Evolutionary conservation across 2,329 filamentous ascomycete species (phyloP), one percentile per base, ranked within the genome.

Genomic region (Rutstroemia sydowiana): DNA sequence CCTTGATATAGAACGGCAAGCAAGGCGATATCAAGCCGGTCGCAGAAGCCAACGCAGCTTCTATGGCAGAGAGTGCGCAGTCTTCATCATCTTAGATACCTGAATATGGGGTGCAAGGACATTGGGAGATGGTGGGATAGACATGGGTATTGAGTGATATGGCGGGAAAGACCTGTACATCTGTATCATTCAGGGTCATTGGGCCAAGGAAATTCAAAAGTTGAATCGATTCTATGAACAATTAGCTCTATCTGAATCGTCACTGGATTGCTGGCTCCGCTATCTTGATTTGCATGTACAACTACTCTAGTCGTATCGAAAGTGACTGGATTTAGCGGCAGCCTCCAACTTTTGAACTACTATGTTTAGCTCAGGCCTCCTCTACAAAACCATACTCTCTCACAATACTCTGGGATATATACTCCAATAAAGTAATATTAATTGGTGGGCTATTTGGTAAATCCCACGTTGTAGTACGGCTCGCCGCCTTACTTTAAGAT

Each of bases 1-100:
- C 34, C 21, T 46, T 54, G 34, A 6, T 55, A 71, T 72, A 97
- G 93, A 89, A 90, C 75, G 93, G 93, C 78, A 96, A 95, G 83
- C 88, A 95, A 77, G 87, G 89, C 70, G 92, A 97, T 44, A 63
- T 76, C 68, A 87, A 88, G 81, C 82, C 77, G 69, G 75, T 96
- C 61, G 81, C 71, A 49, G 70, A 76, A 39, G 78, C 77, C 65
- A 81, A 80, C 68, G 66, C 69, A 48, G 68, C 68, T 40, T 63
- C 70, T 2, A 56, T 55, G 48, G 59, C 60, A 41, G 63, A 65
- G 48, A 52, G 57, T 48, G 58, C 53, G 28, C 39, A 58, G 34
- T 51, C 53, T 36, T 39, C 54, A 52, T 39, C 54, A 52, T 57
- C 59, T 42, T 62, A 61, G 48, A 60, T 48, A 14, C 21, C 48